Evolutionary conservation across 2,329 filamentous ascomycete genomes (phyloP).

Genomic region (Fusarium subtropicale): DNA sequence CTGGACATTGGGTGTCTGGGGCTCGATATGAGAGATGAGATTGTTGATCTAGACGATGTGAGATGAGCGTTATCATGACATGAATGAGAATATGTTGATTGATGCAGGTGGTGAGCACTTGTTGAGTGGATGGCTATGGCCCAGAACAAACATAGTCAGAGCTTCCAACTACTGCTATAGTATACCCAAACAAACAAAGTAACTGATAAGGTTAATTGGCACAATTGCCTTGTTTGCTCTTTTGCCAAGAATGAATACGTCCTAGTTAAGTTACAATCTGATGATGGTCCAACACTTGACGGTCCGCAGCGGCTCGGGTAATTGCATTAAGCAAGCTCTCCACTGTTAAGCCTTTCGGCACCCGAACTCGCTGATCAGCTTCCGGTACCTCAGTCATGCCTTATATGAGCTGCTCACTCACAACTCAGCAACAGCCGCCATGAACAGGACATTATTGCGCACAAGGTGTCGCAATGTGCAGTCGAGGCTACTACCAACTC

Average conservation of each 20-base stretch:
- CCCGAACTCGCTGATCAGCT: conserved; percentile 26
- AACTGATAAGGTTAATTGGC: neutral
- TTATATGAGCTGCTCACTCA: conserved; percentile 39
- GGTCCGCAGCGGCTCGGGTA: conserved; percentile 44
- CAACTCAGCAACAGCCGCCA: conserved; percentile 42
- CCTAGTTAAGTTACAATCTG: neutral
- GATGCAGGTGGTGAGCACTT: neutral
- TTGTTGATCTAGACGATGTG: conserved; percentile 5
- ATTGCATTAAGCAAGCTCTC: conserved; percentile 48
- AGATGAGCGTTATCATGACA: conserved; percentile 13
- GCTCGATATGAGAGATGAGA: conserved; percentile 55
- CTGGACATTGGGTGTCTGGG: conserved; percentile 75
- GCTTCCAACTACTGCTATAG: conserved; percentile 29
- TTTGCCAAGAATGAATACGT: conserved; percentile 10
- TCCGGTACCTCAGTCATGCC: conserved; percentile 21
- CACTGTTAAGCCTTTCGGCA: conserved; percentile 35
- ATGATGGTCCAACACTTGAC: conserved; percentile 17
- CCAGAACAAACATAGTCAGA: neutral
- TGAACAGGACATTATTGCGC: conserved; percentile 49
- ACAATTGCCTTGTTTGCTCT: conserved; percentile 5
- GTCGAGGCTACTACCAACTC: conserved; percentile 19
- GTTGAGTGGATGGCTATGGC: neutral
- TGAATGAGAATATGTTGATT: neutral
- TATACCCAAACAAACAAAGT: neutral
- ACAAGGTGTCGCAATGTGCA: conserved; percentile 44